Evolutionary conservation across 169 alveolate genomes (phyloP), one percentile per base, ranked within the genome.

Genomic region (Eimeria necatrix): DNA sequence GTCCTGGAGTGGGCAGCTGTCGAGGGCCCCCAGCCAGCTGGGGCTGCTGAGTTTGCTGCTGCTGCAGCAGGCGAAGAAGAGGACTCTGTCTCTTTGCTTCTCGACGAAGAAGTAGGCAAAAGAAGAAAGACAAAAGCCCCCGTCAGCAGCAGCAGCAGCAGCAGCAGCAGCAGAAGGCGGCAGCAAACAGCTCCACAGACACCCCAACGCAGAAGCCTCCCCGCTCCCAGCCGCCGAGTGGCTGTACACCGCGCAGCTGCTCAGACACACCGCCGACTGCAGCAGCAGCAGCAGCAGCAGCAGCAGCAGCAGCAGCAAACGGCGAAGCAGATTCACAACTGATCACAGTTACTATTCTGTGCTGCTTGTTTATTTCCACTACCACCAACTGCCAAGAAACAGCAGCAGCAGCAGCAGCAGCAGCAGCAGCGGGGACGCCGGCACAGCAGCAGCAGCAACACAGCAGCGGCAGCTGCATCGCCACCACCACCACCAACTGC

Each of bases 11-110:
- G 49, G 32, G 9, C 20, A 8, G 26, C 76, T 24, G 9, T 9
- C 76, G 20, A 8, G 32, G 32, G 8, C 76, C 18, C 26, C 26
- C 76, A 22, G 60, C 70, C 93, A 32, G 74, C 80, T 3, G 80
- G 59, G 52, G 93, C 93, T 86, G 76, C 41, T 64, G 26, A 64
- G 76, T n/a, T 86, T 86, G 83, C 93, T 61, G 61, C 51, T 61
- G 83, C 93, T 56, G 68, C 51, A 26, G 83, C 93, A 86, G 60
- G 71, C n/a, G 94, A 88, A 88, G 60, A 88, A 64, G 60, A 88
- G 94, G 48, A 88, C 74, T 20, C 78, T 88, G 24, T 56, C 53
- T 56, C 46, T 61, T 7, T 70, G 81, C 24, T 61, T 73, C 41
- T 89, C 76, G 53, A 59, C 56, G 61, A 89, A 89, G 22, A 89